A percentile compares a stretch with the other conserved stretches of the same genome.
These are phyloP conservation scores for Alternaria atra DNA, from an alignment of 2,329 filamentous ascomycete genomes.

Conservation along the genomic window DNA sequence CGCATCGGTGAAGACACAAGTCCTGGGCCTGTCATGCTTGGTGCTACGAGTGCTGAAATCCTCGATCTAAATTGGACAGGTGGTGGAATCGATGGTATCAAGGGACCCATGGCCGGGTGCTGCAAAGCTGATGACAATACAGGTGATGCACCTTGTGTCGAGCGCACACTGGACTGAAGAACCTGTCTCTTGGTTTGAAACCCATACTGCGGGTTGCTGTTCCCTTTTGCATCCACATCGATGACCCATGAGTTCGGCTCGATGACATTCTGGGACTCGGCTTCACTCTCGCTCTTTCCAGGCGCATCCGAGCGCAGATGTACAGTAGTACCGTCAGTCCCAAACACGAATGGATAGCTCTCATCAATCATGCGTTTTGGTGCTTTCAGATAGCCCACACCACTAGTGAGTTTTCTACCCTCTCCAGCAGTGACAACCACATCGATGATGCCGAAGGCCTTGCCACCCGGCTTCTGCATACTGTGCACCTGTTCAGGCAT, in stretches of 20 bases:
- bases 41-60: neutral
- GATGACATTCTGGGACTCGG: neutral
- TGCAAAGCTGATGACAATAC: neutral
- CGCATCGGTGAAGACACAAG: neutral
- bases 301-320: neutral
- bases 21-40: neutral
- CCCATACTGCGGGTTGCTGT: constrained; percentile 10
- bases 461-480: constrained; percentile 43
- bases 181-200: constrained; percentile 15
- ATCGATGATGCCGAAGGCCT: constrained; percentile 51
- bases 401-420: constrained; percentile 37
- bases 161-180: neutral
- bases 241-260: neutral
- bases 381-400: constrained; percentile 31
- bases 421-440: constrained; percentile 45
- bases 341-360: constrained; percentile 19
- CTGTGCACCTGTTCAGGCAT: constrained; percentile 48
- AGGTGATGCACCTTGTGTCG: neutral
- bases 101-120: neutral
- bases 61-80: neutral
- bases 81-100: neutral
- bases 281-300: neutral
- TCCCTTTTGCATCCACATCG: constrained; percentile 17
- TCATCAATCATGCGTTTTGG: constrained; percentile 37
- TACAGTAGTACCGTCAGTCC: neutral